These are phyloP conservation scores for Trametes cingulata DNA, from an alignment of 768 basidiomycete genomes.

Conservation along the genomic window DNA sequence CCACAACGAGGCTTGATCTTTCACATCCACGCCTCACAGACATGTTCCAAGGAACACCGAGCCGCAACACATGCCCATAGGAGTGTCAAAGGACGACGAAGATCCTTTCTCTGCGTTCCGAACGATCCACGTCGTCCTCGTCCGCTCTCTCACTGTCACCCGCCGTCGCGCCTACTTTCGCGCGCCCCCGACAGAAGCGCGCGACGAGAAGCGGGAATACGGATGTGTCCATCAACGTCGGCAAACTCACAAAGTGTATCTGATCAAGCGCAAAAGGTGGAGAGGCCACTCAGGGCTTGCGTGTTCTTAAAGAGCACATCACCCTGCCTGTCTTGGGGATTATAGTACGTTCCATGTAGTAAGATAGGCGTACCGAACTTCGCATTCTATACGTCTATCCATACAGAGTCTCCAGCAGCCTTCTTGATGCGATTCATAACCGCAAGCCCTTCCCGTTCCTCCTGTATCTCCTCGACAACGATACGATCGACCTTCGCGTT, in stretches of 20 bases:
- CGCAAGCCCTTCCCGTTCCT: constrained; percentile 83
- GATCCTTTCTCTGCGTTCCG: constrained; percentile 2
- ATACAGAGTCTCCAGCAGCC: constrained; percentile 65
- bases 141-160: constrained; percentile 5
- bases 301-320: not conserved
- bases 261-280: too few relatives aligned
- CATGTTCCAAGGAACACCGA: not conserved
- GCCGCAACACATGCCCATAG: not conserved
- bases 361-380: constrained; percentile 5
- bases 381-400: constrained; percentile 20
- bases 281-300: too few relatives aligned
- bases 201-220: not conserved
- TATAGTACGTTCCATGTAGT: not conserved
- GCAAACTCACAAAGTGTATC: not conserved
- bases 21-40: constrained; percentile 1
- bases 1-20: constrained; percentile 19
- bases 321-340: not conserved
- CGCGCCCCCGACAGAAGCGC: not conserved
- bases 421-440: constrained; percentile 94
- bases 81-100: not conserved
- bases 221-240: not conserved
- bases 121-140: not conserved
- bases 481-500: constrained; percentile 75
- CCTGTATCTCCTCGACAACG: constrained; percentile 79
- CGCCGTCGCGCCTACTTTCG: constrained; percentile 15